Percentiles rank a stretch among this genome's conserved stretches.
phyloP scores from a whole-genome alignment of 352 stramenopile genomes.

The Pythium brassicae region DNA sequence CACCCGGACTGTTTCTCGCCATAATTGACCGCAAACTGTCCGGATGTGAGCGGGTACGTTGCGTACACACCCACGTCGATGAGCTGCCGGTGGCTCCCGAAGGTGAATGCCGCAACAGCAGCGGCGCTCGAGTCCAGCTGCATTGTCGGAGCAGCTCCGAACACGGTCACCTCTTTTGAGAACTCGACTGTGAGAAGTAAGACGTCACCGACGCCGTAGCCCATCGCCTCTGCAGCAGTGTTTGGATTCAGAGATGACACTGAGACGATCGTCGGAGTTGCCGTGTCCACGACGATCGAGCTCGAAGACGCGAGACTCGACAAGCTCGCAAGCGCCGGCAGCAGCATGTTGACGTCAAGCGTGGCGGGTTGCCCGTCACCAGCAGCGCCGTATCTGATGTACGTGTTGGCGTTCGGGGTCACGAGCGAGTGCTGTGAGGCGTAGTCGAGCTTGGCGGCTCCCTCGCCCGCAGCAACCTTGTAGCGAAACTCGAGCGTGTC shows the following conservation, averaged over 20 bases:
- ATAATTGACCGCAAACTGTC: conserved; percentile 62
- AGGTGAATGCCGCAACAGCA: conserved; percentile 35
- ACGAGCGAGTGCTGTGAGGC: conserved; percentile 34
- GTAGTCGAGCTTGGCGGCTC: conserved; percentile 44
- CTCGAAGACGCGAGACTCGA: conserved; percentile 30
- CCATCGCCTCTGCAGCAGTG: conserved; percentile 20
- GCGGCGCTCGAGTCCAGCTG: conserved; percentile 42
- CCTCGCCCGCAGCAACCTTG: conserved; percentile 42
- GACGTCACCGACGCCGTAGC: conserved; percentile 66
- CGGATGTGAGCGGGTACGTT: conserved; percentile 41
- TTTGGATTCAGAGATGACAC: conserved; percentile 41
- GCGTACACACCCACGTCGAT: conserved; percentile 63
- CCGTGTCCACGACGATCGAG: conserved; percentile 38
- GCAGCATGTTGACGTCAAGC: conserved; percentile 31
- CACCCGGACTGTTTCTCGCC: conserved; percentile 30
- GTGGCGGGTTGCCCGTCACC: background rate
- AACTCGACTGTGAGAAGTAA: conserved; percentile 67
- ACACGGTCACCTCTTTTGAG: conserved; percentile 47
- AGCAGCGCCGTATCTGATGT: conserved; percentile 5
- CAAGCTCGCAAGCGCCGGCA: conserved; percentile 21
- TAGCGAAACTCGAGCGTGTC: conserved; percentile 63
- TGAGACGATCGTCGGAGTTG: conserved; percentile 27
- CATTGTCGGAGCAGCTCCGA: conserved; percentile 30
- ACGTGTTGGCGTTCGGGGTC: conserved; percentile 14
- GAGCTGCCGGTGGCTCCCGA: conserved; percentile 50